These are phyloP conservation scores for Epichloe glyceriae DNA, from an alignment of 2,329 filamentous ascomycete species.

Conservation along the genomic window DNA sequence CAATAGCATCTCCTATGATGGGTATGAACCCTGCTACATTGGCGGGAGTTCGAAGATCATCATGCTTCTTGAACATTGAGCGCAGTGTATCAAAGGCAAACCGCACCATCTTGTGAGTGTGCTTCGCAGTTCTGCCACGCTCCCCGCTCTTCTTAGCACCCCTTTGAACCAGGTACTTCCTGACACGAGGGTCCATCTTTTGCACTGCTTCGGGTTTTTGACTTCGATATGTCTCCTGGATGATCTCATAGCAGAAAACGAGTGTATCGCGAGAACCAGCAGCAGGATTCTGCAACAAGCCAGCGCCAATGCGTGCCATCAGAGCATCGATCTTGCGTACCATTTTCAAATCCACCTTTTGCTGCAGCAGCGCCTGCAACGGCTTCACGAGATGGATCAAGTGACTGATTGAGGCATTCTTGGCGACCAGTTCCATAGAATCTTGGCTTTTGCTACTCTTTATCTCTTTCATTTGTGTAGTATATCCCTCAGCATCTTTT, in stretches of 20 bases:
- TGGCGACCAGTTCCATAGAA: conserved; percentile 86
- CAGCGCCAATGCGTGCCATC: conserved; percentile 68
- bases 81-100: conserved; percentile 84
- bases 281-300: conserved; percentile 68
- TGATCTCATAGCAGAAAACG: conserved; percentile 90
- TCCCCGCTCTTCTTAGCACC: conserved; percentile 62
- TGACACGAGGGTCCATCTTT: conserved; percentile 49
- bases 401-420: conserved; percentile 61
- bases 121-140: conserved; percentile 59
- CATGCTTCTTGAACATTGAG: conserved; percentile 74
- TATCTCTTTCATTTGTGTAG: conserved; percentile 91
- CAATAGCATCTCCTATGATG: conserved; percentile 74
- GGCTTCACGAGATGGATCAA: conserved; percentile 68
- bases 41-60: conserved; percentile 60
- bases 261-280: conserved; percentile 70
- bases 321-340: conserved; percentile 86
- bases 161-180: conserved; percentile 69
- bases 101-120: conserved; percentile 74
- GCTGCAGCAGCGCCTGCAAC: conserved; percentile 62
- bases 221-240: conserved; percentile 70
- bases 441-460: conserved; percentile 98
- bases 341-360: conserved; percentile 73
- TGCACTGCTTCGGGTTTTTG: conserved; percentile 36
- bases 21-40: conserved; percentile 82
- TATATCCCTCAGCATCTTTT: conserved; percentile 97